Conservation (phyloP, 371 early-diverging fungal genomes). For the Apophysomyces trapeziformis region DNA sequence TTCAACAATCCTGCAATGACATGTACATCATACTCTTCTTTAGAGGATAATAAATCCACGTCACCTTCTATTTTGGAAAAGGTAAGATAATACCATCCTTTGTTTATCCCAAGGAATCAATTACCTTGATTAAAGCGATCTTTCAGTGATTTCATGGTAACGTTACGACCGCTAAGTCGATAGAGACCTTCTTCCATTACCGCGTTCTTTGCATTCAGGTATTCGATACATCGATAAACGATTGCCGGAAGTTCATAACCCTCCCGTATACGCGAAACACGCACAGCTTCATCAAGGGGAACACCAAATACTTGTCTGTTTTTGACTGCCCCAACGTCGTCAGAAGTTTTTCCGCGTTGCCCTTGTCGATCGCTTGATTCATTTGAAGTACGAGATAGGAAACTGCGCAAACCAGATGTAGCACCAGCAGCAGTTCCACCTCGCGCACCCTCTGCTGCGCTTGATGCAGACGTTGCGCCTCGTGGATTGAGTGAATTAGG, state of each 20-base stretch:
- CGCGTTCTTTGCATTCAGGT: constrained; percentile 73
- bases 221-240: constrained; percentile 85
- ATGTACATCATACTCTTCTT: constrained; percentile 74
- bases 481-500: constrained; percentile 11
- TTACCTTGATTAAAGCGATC: constrained; percentile 62
- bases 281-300: constrained; percentile 34
- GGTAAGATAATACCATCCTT: neutral
- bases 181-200: constrained; percentile 82
- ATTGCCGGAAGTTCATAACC: constrained; percentile 68
- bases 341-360: constrained; percentile 8
- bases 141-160: constrained; percentile 61
- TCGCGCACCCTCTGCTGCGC: neutral
- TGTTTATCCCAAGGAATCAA: neutral
- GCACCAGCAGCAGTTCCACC: neutral
- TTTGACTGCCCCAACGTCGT: constrained; percentile 14
- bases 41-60: constrained; percentile 58
- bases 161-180: constrained; percentile 70
- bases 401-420: constrained; percentile 27
- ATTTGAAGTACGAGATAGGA: constrained; percentile 31
- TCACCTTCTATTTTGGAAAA: constrained; percentile 55
- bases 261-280: constrained; percentile 30
- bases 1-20: constrained; percentile 87
- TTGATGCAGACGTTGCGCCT: constrained; percentile 18
- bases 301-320: constrained; percentile 56
- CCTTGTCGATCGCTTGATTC: constrained; percentile 25